Evolutionary conservation across 345 rosid genomes (phyloP).

Genomic region (Triadica sebifera): DNA sequence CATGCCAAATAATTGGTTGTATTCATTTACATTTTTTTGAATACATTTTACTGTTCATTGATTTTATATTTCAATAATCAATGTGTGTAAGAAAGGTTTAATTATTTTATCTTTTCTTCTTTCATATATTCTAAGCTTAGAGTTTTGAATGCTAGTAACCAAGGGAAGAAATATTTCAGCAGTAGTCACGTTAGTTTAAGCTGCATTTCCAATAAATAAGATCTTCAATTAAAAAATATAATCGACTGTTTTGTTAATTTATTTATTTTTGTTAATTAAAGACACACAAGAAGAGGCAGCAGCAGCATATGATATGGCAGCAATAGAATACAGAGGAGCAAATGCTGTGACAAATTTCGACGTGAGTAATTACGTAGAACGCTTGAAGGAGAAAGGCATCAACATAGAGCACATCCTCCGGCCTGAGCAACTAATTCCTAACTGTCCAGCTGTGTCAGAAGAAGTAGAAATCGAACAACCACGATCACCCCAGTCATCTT

Average conservation of each 20-base stretch:
- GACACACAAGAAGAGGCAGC: slow-evolving; percentile 99
- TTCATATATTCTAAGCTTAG: too few relatives aligned
- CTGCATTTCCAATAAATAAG: not conserved
- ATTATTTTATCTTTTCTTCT: too few relatives aligned
- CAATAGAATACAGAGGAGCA: slow-evolving; percentile 82
- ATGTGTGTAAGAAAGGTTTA: too few relatives aligned
- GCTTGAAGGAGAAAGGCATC: slow-evolving; percentile 57
- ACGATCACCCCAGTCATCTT: not conserved
- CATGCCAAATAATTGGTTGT: too few relatives aligned
- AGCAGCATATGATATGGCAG: slow-evolving; percentile 96
- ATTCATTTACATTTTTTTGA: too few relatives aligned
- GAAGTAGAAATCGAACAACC: slow-evolving; percentile 19
- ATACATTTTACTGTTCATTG: too few relatives aligned
- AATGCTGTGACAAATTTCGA: slow-evolving; percentile 93
- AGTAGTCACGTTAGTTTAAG: too few relatives aligned
- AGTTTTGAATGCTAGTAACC: too few relatives aligned
- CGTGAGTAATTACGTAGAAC: slow-evolving; percentile 61
- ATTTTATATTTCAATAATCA: too few relatives aligned
- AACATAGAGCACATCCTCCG: slow-evolving; percentile 29
- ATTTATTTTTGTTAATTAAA: slow-evolving; percentile 15
- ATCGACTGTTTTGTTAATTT: not conserved
- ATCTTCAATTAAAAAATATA: not conserved
- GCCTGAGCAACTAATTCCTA: slow-evolving; percentile 8
- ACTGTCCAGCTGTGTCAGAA: slow-evolving; percentile 17
- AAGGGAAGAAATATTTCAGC: too few relatives aligned